Evolutionary conservation across 2,329 filamentous ascomycete species (phyloP).

Genomic region (Capronia epimyces): DNA sequence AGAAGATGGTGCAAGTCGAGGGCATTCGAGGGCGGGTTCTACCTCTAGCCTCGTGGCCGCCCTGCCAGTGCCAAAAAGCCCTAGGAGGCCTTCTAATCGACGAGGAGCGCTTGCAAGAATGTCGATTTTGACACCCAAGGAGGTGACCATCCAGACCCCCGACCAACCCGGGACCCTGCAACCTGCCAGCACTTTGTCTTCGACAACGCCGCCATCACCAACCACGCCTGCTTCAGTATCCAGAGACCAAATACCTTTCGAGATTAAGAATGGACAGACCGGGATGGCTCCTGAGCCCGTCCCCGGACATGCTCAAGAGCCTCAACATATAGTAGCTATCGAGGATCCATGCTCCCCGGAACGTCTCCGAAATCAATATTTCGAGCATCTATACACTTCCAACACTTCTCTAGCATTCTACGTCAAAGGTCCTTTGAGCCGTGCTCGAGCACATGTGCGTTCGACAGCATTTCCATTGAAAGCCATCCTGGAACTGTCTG

Average conservation of each 20-base stretch:
- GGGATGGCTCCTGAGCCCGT: neutral
- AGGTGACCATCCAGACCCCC: neutral
- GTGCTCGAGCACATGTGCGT: conserved; percentile 41
- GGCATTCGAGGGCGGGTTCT: conserved; percentile 14
- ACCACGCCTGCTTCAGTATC: conserved; percentile 2
- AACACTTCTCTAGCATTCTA: conserved; percentile 49
- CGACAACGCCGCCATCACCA: neutral
- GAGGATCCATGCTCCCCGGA: conserved; percentile 13
- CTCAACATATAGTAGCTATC: neutral
- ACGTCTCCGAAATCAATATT: conserved; percentile 25
- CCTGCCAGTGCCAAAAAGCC: conserved; percentile 16
- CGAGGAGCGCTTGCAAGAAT: conserved; percentile 27
- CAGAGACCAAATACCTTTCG: conserved; percentile 5
- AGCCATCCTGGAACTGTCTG: conserved; percentile 32
- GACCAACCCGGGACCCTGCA: neutral
- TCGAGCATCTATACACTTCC: conserved; percentile 28
- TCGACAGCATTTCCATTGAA: conserved; percentile 27
- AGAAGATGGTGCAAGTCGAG: neutral
- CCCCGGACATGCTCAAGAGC: neutral
- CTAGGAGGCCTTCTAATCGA: conserved; percentile 25
- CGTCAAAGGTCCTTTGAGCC: conserved; percentile 46
- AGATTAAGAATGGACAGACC: neutral
- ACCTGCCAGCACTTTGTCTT: neutral
- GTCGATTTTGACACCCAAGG: conserved; percentile 24
- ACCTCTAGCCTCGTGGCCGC: conserved; percentile 8